Evolutionary conservation across 225 moss, liverwort and hornwort species (phyloP).

Genomic region (Pseudisothecium myosuroides): DNA sequence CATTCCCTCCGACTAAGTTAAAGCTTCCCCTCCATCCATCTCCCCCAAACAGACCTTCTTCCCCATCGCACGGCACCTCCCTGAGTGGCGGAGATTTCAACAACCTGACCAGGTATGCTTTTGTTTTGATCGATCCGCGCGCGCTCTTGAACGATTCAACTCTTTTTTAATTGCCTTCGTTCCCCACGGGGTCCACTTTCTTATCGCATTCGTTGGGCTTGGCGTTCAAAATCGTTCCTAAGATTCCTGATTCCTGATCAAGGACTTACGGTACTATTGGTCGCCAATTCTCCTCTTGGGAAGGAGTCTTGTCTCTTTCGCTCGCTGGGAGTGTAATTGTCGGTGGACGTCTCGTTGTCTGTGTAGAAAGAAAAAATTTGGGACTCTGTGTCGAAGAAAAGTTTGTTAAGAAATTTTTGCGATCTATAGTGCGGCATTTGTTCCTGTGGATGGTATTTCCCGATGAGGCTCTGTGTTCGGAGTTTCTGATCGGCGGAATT

Average conservation of each 20-base stretch:
- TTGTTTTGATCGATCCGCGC: neutral
- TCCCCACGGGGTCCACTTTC: neutral
- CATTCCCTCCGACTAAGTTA: neutral
- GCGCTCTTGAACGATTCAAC: neutral
- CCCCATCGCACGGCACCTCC: neutral
- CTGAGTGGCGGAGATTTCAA: neutral
- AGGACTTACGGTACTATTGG: neutral
- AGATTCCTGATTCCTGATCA: constrained; percentile 1
- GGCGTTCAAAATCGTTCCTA: neutral
- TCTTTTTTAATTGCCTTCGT: neutral
- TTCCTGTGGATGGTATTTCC: neutral
- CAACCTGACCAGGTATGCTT: neutral
- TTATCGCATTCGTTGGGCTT: neutral
- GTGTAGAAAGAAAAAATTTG: neutral
- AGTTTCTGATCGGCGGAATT: neutral
- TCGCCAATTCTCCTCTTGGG: neutral
- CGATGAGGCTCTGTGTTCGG: neutral
- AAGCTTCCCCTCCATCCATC: neutral
- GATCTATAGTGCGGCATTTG: neutral
- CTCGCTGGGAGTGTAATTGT: neutral
- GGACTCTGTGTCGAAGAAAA: neutral
- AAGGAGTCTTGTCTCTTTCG: neutral
- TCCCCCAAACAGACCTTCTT: neutral
- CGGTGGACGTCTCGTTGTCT: neutral
- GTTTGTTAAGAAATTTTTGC: neutral